Conservation (phyloP, 441 rosid genomes). For the Erodium moschatum region DNA sequence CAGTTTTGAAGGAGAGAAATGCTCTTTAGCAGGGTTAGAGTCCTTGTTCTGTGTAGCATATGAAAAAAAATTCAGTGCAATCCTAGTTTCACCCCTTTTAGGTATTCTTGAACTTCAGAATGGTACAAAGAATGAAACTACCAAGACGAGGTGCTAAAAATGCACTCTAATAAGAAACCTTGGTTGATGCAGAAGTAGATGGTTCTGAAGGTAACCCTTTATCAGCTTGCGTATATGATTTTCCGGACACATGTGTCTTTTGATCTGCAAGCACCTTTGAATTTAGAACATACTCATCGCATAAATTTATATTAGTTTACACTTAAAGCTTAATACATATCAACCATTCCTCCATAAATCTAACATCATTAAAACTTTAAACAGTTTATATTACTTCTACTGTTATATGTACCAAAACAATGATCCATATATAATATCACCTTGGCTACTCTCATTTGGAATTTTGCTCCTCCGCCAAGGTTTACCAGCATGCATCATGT, state of each 20-base stretch:
- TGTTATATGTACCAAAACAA: neutral
- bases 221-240: slow-evolving; percentile 37
- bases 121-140: neutral
- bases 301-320: neutral
- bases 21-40: slow-evolving; percentile 27
- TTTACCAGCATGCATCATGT: slow-evolving; percentile 78
- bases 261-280: slow-evolving; percentile 37
- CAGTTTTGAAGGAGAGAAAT: slow-evolving; percentile 43
- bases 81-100: too few relatives aligned
- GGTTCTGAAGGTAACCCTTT: slow-evolving; percentile 33
- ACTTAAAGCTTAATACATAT: neutral
- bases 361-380: neutral
- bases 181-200: slow-evolving; percentile 30
- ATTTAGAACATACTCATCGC: neutral
- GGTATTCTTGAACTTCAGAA: too few relatives aligned
- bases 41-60: slow-evolving; percentile 29
- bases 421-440: slow-evolving; percentile 22
- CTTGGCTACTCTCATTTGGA: slow-evolving; percentile 27
- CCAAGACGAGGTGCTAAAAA: neutral
- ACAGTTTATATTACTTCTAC: neutral
- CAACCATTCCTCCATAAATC: neutral
- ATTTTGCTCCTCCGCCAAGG: slow-evolving; percentile 56
- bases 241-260: slow-evolving; percentile 28
- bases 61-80: too few relatives aligned
- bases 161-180: slow-evolving; percentile 30